phyloP scores from a whole-genome alignment of 768 basidiomycete genomes.

The Pleurotus tuoliensis region DNA sequence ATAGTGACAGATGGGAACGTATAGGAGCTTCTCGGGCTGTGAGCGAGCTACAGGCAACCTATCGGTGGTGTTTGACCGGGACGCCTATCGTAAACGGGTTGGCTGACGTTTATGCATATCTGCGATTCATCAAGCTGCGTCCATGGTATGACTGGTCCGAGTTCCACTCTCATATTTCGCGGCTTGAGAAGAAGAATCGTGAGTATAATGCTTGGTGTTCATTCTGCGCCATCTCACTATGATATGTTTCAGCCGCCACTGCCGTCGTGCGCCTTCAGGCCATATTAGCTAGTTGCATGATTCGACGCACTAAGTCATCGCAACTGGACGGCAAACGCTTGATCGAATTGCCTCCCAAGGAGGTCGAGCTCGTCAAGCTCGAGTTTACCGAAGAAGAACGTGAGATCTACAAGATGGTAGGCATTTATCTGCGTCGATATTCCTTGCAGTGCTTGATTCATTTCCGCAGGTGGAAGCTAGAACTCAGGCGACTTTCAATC shows the following conservation, averaged over 20 bases:
- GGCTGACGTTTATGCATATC: conserved; percentile 46
- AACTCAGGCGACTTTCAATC: conserved; percentile 62
- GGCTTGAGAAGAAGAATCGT: conserved; percentile 50
- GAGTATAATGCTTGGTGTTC: conserved; percentile 13
- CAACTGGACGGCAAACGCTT: conserved; percentile 63
- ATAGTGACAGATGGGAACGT: neutral
- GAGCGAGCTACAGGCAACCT: conserved; percentile 43
- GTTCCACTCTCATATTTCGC: conserved; percentile 34
- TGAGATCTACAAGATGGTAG: conserved; percentile 56
- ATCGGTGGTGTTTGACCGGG: conserved; percentile 69
- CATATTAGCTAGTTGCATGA: conserved; percentile 46
- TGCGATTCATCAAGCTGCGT: conserved; percentile 39
- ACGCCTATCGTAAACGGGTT: conserved; percentile 66
- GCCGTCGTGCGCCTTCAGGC: conserved; percentile 60
- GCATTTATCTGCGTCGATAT: neutral
- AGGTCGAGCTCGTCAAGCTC: conserved; percentile 44
- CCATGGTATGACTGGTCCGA: conserved; percentile 46
- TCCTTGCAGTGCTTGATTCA: no score
- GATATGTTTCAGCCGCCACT: conserved; percentile 32
- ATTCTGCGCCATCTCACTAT: neutral
- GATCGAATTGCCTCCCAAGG: conserved; percentile 61
- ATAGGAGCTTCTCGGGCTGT: conserved; percentile 52
- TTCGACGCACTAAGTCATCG: conserved; percentile 63
- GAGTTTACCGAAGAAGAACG: conserved; percentile 60
- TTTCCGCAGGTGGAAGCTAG: conserved; percentile 41